Evolutionary conservation across 306 rosid genomes (phyloP).

Genomic region (Ziziphus jujuba): DNA sequence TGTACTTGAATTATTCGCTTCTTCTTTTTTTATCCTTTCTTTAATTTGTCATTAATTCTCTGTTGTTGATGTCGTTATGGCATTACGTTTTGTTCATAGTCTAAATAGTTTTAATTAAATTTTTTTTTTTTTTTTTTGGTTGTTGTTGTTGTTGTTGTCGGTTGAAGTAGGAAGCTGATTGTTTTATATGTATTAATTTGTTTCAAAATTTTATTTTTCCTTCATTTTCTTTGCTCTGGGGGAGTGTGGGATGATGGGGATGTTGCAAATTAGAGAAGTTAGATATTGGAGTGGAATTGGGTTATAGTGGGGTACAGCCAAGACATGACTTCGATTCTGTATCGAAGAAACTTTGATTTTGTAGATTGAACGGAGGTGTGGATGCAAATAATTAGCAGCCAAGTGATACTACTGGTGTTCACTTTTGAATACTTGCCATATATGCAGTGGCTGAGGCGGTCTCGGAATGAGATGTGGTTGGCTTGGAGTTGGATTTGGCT

Average conservation of each 20-base stretch:
- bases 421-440: background rate
- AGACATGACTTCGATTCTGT: background rate
- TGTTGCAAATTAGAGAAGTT: too few relatives aligned
- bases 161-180: background rate
- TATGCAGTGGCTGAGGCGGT: background rate
- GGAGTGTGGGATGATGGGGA: too few relatives aligned
- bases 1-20: background rate
- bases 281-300: too few relatives aligned
- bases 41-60: background rate
- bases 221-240: background rate
- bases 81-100: background rate
- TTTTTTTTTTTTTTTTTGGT: too few relatives aligned
- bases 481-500: background rate
- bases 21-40: background rate
- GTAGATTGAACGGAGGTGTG: too few relatives aligned
- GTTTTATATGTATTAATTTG: background rate
- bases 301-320: background rate
- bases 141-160: too few relatives aligned
- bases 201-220: background rate
- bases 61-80: background rate
- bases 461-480: conserved; percentile 1
- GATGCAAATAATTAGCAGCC: background rate
- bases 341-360: background rate
- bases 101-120: background rate
- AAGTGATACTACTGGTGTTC: background rate